These are phyloP conservation scores for Diaporthe eres DNA, from an alignment of 2,329 filamentous ascomycete genomes.

Conservation along the genomic window DNA sequence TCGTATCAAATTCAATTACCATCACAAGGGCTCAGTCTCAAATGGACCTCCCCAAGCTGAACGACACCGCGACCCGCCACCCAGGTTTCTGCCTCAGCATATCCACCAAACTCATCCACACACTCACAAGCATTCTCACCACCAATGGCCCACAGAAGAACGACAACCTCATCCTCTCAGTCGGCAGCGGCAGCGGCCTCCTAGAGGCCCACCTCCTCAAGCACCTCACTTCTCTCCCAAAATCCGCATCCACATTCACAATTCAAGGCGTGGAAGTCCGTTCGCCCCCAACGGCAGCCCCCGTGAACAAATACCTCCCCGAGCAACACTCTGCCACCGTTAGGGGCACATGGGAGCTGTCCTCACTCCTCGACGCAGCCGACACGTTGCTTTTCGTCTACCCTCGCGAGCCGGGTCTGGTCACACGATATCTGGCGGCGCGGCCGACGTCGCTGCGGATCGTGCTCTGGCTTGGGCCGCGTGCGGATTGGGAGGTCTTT, in stretches of 20 bases:
- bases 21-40: background rate
- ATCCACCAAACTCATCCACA: slow-evolving; percentile 31
- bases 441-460: background rate
- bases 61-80: slow-evolving; percentile 22
- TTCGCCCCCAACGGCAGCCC: background rate
- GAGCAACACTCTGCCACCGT: slow-evolving; percentile 22
- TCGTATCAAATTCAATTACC: background rate
- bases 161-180: slow-evolving; percentile 32
- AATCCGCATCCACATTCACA: background rate
- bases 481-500: slow-evolving; percentile 38
- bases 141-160: background rate
- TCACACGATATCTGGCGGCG: slow-evolving; percentile 26
- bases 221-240: background rate
- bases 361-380: background rate
- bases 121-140: slow-evolving; percentile 28
- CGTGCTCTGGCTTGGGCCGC: slow-evolving; percentile 37
- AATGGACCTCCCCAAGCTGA: slow-evolving; percentile 22
- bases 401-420: slow-evolving; percentile 32
- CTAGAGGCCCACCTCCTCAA: slow-evolving; percentile 37
- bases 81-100: slow-evolving; percentile 39
- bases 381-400: slow-evolving; percentile 38
- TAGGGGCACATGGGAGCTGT: slow-evolving; percentile 39
- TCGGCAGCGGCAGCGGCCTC: slow-evolving; percentile 41
- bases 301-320: slow-evolving; percentile 38
- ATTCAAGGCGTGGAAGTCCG: slow-evolving; percentile 37